phyloP scores from a whole-genome alignment of 495 filamentous ascomycete genomes.

The Penicillium bialowiezense region DNA sequence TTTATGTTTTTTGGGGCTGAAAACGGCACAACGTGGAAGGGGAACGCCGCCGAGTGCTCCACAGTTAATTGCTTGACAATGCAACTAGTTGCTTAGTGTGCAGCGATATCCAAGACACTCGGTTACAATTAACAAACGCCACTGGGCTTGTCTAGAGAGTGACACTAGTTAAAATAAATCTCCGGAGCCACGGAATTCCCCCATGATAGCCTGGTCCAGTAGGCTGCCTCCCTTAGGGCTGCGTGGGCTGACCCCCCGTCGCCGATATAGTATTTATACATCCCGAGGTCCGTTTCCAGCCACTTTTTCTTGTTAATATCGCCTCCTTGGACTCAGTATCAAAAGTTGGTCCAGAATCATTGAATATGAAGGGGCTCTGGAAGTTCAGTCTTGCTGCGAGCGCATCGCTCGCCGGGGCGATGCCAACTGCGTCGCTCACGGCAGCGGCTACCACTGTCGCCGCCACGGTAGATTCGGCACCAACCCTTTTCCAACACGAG shows the following conservation, averaged over 20 bases:
- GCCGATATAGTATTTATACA: no score
- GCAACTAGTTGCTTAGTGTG: background rate
- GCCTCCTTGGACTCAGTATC: no score
- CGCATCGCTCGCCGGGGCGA: conserved; percentile 3
- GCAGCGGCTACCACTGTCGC: conserved; percentile 5
- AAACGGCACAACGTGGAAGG: no score
- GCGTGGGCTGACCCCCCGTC: background rate
- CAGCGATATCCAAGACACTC: background rate
- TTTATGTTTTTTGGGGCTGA: no score
- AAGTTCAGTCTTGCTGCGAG: background rate
- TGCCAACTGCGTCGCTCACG: conserved; percentile 1
- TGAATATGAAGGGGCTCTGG: conserved; percentile 6
- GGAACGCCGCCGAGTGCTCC: no score
- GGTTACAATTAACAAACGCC: background rate
- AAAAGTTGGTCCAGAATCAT: no score
- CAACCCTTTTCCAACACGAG: conserved; percentile 30
- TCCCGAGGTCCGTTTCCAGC: no score
- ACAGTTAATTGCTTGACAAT: background rate
- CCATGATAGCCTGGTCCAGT: no score
- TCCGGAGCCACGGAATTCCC: no score
- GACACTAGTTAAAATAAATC: background rate
- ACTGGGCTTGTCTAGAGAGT: no score
- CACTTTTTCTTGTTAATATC: no score
- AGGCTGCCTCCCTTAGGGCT: background rate
- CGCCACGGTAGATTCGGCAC: background rate